Conservation (phyloP, 306 rosid species). For the Malus orientalis region DNA sequence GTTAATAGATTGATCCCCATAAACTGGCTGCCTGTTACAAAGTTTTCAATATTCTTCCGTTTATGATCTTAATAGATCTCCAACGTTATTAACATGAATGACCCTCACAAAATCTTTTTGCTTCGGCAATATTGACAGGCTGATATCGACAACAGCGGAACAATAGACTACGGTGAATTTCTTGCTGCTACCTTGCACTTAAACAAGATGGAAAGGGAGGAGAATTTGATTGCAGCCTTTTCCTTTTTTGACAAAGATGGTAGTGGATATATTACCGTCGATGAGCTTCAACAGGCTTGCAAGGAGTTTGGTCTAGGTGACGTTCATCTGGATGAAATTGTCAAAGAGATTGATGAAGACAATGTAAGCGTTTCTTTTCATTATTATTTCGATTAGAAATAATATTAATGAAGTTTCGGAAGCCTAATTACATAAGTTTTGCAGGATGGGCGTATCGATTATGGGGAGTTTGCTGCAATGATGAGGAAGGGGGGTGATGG, state of each 20-base stretch:
- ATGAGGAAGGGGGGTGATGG: constrained; percentile 71
- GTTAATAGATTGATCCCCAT: constrained; percentile 34
- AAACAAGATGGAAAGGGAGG: constrained; percentile 90
- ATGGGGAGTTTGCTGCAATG: constrained; percentile 79
- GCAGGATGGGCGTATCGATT: constrained; percentile 91
- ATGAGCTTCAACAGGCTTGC: constrained; percentile 77
- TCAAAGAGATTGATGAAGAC: constrained; percentile 70
- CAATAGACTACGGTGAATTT: constrained; percentile 85
- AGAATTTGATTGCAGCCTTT: constrained; percentile 76
- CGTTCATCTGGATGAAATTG: constrained; percentile 61
- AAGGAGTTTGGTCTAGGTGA: constrained; percentile 76
- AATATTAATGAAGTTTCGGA: background rate
- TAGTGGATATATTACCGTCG: constrained; percentile 82
- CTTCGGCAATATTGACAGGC: constrained; percentile 37
- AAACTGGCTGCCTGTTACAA: background rate
- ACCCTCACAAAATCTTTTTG: background rate
- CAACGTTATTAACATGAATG: background rate
- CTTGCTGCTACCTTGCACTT: constrained; percentile 88
- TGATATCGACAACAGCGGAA: constrained; percentile 81
- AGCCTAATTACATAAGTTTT: background rate
- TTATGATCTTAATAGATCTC: background rate
- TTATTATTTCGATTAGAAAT: background rate
- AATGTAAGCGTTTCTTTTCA: constrained; percentile 39
- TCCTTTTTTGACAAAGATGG: constrained; percentile 79
- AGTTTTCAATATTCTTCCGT: background rate